Percentiles rank a stretch among this genome's conserved stretches.
Conservation (phyloP, 2,329 filamentous ascomycete species). For the Phoma herbarum region DNA sequence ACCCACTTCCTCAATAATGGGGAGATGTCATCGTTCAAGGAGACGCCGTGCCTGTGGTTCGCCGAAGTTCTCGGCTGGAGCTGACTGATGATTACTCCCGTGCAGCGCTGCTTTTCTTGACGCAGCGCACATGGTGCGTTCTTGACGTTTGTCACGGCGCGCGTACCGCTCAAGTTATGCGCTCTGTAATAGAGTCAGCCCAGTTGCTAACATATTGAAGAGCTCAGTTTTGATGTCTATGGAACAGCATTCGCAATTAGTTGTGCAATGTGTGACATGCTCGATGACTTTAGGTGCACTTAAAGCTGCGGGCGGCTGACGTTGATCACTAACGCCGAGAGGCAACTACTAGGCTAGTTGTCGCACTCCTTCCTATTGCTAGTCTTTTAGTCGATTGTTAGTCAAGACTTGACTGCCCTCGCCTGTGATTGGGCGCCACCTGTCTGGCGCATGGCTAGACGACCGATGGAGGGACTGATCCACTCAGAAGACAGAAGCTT, state of each 20-base stretch:
- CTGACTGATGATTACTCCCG: neutral
- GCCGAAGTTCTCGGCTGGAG: too few species aligned
- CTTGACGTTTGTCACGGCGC: neutral
- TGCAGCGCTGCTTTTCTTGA: neutral
- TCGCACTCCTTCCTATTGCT: neutral
- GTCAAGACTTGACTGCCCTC: neutral
- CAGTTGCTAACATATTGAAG: neutral
- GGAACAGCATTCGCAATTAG: neutral
- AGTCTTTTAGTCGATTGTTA: neutral
- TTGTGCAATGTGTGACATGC: neutral
- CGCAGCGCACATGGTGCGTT: neutral
- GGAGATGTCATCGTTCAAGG: too few species aligned
- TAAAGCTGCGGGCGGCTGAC: neutral
- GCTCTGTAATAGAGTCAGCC: neutral
- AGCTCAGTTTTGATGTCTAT: neutral
- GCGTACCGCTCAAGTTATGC: neutral
- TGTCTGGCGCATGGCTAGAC: neutral
- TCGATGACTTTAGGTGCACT: neutral
- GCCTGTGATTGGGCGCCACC: neutral
- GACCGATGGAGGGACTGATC: neutral
- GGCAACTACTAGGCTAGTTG: neutral
- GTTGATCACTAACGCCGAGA: neutral
- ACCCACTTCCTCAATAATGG: too few species aligned
- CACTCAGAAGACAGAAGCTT: neutral
- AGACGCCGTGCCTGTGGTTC: too few species aligned